These are phyloP conservation scores for Cydonia oblonga DNA, from an alignment of 331 rosid genomes.

Conservation along the genomic window DNA sequence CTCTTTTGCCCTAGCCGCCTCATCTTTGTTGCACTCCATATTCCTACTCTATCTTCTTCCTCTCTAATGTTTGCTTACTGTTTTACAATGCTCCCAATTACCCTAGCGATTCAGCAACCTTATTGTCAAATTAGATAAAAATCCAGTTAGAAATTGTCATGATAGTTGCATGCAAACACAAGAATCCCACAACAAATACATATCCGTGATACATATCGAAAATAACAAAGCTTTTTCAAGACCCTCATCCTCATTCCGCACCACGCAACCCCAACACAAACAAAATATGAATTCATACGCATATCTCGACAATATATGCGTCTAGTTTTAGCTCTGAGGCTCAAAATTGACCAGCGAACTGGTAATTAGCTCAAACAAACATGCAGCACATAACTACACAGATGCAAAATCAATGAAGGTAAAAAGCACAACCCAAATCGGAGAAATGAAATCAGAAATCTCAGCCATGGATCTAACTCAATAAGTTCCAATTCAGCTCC, in stretches of 20 bases:
- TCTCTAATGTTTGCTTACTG: background rate
- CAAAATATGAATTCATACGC: background rate
- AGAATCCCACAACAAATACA: background rate
- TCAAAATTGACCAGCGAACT: background rate
- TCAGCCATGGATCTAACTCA: conserved; percentile 7
- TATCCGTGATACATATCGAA: background rate
- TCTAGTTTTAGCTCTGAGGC: background rate
- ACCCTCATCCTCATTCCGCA: background rate
- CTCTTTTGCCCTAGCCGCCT: conserved; percentile 34
- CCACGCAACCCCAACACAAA: background rate
- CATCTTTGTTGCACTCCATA: conserved; percentile 40
- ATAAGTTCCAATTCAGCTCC: background rate
- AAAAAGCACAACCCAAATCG: background rate
- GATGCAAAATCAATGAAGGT: background rate
- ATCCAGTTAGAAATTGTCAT: background rate
- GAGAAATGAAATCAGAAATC: background rate
- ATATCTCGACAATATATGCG: background rate
- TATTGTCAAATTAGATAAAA: background rate
- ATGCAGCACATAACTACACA: background rate
- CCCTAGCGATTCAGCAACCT: conserved; percentile 3
- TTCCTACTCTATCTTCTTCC: background rate
- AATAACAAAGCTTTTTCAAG: background rate
- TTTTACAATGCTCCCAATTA: conserved; percentile 5
- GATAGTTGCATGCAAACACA: background rate
- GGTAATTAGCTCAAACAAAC: background rate